These are phyloP conservation scores for Canariomyces notabilis DNA, from an alignment of 2,329 filamentous ascomycete genomes.

Conservation along the genomic window DNA sequence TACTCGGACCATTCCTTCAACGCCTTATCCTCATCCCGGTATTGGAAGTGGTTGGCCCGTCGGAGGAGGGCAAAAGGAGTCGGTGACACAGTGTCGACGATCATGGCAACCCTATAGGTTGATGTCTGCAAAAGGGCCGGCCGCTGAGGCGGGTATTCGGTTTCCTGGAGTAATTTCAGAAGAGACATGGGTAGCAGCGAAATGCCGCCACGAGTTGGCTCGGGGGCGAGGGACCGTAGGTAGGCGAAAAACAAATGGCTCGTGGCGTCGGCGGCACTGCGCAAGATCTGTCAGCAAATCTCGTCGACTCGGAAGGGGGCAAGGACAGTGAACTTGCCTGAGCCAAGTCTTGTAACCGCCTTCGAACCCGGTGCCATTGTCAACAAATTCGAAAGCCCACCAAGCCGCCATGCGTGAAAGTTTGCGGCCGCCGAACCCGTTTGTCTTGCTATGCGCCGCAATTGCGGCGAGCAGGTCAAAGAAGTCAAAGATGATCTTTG, in stretches of 20 bases:
- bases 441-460: slow-evolving; percentile 87
- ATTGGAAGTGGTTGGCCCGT: slow-evolving; percentile 91
- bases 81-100: slow-evolving; percentile 89
- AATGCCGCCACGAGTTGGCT: slow-evolving; percentile 70
- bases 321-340: slow-evolving; percentile 49
- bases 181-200: slow-evolving; percentile 83
- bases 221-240: slow-evolving; percentile 81
- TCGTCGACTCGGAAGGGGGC: not conserved
- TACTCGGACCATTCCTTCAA: slow-evolving; percentile 81
- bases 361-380: slow-evolving; percentile 87
- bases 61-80: slow-evolving; percentile 89
- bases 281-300: slow-evolving; percentile 29
- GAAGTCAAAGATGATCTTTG: slow-evolving; percentile 90
- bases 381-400: slow-evolving; percentile 95
- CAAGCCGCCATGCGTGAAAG: slow-evolving; percentile 92
- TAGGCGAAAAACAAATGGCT: slow-evolving; percentile 98
- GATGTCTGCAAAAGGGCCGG: slow-evolving; percentile 71
- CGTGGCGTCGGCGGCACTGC: slow-evolving; percentile 85
- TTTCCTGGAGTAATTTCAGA: slow-evolving; percentile 84
- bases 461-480: slow-evolving; percentile 90
- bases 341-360: slow-evolving; percentile 88
- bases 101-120: slow-evolving; percentile 91
- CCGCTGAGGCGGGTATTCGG: slow-evolving; percentile 83
- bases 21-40: slow-evolving; percentile 80
- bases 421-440: slow-evolving; percentile 89